Conservation (phyloP, 345 rosid genomes). For the Euclidium syriacum region DNA sequence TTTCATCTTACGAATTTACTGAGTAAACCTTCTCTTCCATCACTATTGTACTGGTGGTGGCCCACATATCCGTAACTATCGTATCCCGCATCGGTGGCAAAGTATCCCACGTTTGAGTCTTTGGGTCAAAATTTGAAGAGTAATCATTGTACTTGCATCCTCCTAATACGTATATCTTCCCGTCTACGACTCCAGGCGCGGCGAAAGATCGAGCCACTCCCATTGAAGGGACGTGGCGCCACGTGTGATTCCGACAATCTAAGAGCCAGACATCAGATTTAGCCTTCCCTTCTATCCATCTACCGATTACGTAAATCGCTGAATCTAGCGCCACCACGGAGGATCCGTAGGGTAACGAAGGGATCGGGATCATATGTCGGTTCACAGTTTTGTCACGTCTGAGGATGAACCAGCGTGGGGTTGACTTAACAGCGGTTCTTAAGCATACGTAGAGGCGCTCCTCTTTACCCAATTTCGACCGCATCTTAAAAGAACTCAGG, state of each 20-base stretch:
- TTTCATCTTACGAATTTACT: no score
- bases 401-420: conserved; percentile 38
- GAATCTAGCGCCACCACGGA: no score
- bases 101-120: conserved; percentile 24
- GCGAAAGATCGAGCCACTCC: conserved; percentile 43
- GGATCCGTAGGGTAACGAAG: not conserved
- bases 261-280: conserved; percentile 52
- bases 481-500: conserved; percentile 42
- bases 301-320: conserved; percentile 31
- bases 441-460: conserved; percentile 48
- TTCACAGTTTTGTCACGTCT: no score
- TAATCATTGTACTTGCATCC: conserved; percentile 50
- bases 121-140: conserved; percentile 40
- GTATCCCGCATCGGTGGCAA: no score
- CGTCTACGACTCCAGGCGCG: conserved; percentile 47
- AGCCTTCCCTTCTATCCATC: conserved; percentile 43
- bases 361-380: conserved; percentile 15
- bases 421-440: conserved; percentile 33
- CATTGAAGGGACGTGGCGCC: conserved; percentile 48
- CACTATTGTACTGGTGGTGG: no score
- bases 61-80: conserved; percentile 8
- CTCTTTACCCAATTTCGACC: conserved; percentile 28
- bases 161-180: conserved; percentile 53
- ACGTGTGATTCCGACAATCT: conserved; percentile 46
- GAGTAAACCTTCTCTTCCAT: not conserved